Percentiles rank a stretch among this genome's conserved stretches.
Conservation (phyloP, 805 yeast species). For the Monosporozyma yasuniensis region DNA sequence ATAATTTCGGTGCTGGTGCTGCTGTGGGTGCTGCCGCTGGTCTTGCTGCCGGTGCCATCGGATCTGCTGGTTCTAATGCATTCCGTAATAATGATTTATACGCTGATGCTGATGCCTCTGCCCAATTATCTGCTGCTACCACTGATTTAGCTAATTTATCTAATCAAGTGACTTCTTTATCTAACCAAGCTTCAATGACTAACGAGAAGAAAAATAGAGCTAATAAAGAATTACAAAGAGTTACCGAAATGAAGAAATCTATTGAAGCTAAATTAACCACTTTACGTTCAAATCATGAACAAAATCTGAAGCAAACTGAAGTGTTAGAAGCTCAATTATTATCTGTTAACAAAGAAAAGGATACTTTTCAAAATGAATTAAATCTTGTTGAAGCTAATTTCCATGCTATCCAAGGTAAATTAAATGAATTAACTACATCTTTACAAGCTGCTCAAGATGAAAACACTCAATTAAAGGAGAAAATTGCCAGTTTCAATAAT, state of each 20-base stretch:
- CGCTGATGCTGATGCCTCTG: slow-evolving; percentile 53
- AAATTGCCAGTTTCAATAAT: slow-evolving; percentile 55
- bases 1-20: slow-evolving; percentile 3
- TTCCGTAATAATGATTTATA: slow-evolving; percentile 40
- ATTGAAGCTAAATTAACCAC: slow-evolving; percentile 62
- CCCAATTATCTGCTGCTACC: slow-evolving; percentile 66
- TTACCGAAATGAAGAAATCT: slow-evolving; percentile 56
- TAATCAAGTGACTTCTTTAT: slow-evolving; percentile 71
- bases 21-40: slow-evolving; percentile 6
- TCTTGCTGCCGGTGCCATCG: slow-evolving; percentile 12
- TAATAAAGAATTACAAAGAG: slow-evolving; percentile 64
- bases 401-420: slow-evolving; percentile 58
- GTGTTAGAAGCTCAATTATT: slow-evolving; percentile 56
- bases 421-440: slow-evolving; percentile 49
- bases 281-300: slow-evolving; percentile 63
- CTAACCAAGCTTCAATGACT: slow-evolving; percentile 61
- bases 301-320: slow-evolving; percentile 67
- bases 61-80: slow-evolving; percentile 11
- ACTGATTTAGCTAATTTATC: slow-evolving; percentile 81
- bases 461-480: slow-evolving; percentile 58
- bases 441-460: slow-evolving; percentile 62
- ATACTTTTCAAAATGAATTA: slow-evolving; percentile 59
- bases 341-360: slow-evolving; percentile 58
- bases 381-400: slow-evolving; percentile 70
- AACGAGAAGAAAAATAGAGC: slow-evolving; percentile 67